Evolutionary conservation across 257 asterid species (phyloP).

Genomic region (Cynanchum wilfordii): DNA sequence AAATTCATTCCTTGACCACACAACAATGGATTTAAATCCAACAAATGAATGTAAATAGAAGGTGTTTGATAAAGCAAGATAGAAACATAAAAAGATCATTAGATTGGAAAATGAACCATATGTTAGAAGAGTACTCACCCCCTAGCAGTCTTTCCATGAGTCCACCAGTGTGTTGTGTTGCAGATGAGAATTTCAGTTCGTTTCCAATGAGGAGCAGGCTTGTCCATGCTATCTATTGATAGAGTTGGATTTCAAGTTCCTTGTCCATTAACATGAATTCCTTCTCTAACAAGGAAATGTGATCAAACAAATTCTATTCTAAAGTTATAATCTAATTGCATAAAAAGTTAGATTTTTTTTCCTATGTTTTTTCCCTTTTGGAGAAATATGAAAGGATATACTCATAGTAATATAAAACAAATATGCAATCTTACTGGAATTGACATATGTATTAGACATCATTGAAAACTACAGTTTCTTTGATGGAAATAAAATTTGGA

Average conservation of each 20-base stretch:
- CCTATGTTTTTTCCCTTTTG: not conserved
- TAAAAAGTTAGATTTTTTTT: not conserved
- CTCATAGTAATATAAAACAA: not conserved
- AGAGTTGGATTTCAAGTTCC: slow-evolving; percentile 85
- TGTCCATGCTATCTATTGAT: slow-evolving; percentile 82
- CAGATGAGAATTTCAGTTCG: slow-evolving; percentile 89
- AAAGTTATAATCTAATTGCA: slow-evolving; percentile 47
- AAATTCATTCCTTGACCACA: not conserved
- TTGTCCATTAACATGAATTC: slow-evolving; percentile 64
- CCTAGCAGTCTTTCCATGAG: slow-evolving; percentile 93
- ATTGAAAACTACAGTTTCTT: not conserved
- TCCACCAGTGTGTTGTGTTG: slow-evolving; percentile 98
- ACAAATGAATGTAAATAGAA: not conserved
- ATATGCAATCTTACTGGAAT: not conserved
- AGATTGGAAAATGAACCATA: not conserved
- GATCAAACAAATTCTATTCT: slow-evolving; percentile 80
- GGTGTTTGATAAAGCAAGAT: not conserved
- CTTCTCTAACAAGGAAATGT: slow-evolving; percentile 92
- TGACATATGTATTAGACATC: not conserved
- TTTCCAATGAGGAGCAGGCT: slow-evolving; percentile 74
- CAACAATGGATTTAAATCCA: not conserved
- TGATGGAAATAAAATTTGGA: not conserved
- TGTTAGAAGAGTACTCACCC: slow-evolving; percentile 40
- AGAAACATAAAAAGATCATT: too few relatives aligned
- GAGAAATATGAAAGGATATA: not conserved